Conservation (phyloP, 192 early-diverging fungal species). For the Backusella luteola region DNA sequence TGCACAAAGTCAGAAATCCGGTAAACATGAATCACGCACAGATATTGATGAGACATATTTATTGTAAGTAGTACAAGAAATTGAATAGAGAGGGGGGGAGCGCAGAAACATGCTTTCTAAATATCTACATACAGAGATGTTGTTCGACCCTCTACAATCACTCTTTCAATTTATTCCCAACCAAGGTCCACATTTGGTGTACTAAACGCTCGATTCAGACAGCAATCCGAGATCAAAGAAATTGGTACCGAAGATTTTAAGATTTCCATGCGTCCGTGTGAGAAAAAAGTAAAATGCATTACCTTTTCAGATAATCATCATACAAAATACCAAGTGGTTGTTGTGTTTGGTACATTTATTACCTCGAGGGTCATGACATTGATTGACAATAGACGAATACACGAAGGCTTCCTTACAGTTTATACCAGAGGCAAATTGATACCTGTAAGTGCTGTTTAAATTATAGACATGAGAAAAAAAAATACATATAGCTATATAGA, state of each 20-base stretch:
- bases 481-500: not conserved
- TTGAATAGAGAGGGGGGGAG: not conserved
- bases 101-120: not conserved
- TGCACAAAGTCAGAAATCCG: constrained; percentile 17
- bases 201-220: not conserved
- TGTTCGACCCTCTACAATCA: constrained; percentile 11
- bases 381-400: constrained; percentile 15
- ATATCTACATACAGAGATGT: constrained; percentile 20
- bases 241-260: constrained; percentile 19
- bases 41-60: constrained; percentile 28
- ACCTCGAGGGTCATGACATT: constrained; percentile 12
- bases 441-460: constrained; percentile 25
- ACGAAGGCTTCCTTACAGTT: constrained; percentile 30
- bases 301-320: not conserved
- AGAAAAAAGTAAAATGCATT: constrained; percentile 19
- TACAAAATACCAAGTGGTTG: constrained; percentile 20
- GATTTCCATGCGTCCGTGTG: constrained; percentile 6
- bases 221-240: constrained; percentile 8
- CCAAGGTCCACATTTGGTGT: constrained; percentile 4
- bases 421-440: constrained; percentile 27
- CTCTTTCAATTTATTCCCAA: constrained; percentile 16
- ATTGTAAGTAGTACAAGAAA: constrained; percentile 12
- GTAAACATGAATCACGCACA: constrained; percentile 20
- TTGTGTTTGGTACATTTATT: constrained; percentile 26
- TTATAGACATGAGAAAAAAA: not conserved